Base-by-base conservation (phyloP, 768 basidiomycete genomes). In the Auricularia sp. region DNA sequence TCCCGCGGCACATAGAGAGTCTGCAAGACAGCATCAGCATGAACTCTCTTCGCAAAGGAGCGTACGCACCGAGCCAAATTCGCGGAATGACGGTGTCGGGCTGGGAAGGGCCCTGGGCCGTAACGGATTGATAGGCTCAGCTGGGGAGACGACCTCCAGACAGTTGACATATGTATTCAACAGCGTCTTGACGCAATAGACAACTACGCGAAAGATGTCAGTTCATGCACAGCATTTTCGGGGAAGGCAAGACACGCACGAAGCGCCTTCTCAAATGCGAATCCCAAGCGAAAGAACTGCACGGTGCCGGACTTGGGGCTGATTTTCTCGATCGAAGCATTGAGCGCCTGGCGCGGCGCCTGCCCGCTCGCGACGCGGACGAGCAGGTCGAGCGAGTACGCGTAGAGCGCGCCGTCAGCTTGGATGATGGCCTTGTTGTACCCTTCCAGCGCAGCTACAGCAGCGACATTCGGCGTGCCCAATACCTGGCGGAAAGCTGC, bases 361-460 rank as follows among this genome's bases (percentile, higher is more conserved):
- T 83, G 75, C 1, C 81, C 84, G 35, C 80, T 74, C 7, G 80
- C 82, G 11, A 87, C 79, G 29, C 84, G 83, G 0, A 82, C 84
- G 53, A 92, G 74, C n/a, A 85, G 71, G 65, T 90, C 88, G 8
- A 92, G 78, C 0, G 88, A 86, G 70, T 89, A 93, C 0, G 87
- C 81, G 23, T 82, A 67, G 3, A 93, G 74, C 1, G 79, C 77
- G 10, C 73, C 75, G 62, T 88, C 86, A 14, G 79, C 77, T 44
- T 87, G 85, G 2, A 93, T 77, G 44, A 93, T 72, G 64, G 93
- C 80, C 68, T 84, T 87, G 71, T 88, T 85, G 72, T 83, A 86
- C 0, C 77, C 73, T 36, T 77, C 83, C 18, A 92, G 72, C 23
- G 12, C 11, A 36, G 23, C 8, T 4, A 59, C 56, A 4, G 56